Conservation (phyloP, 148 eudicot species). For the Fagopyrum tataricum region DNA sequence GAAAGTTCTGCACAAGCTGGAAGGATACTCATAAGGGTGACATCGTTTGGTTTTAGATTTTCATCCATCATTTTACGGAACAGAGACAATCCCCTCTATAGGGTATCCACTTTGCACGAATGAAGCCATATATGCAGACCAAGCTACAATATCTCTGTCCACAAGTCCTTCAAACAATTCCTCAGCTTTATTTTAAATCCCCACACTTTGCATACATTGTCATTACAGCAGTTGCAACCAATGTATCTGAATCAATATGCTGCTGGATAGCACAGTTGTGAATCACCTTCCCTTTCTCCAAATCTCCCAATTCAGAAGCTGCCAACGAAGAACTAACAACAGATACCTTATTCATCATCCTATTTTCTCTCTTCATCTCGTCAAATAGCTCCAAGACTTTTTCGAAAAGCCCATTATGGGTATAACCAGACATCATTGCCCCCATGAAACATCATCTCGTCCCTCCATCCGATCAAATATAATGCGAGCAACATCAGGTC, state of each 20-base stretch:
- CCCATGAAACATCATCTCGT: slow-evolving; percentile 61
- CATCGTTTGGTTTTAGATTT: slow-evolving; percentile 41
- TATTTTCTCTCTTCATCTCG: slow-evolving; percentile 29
- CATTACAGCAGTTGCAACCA: slow-evolving; percentile 58
- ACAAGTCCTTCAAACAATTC: slow-evolving; percentile 37
- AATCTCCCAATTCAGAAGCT: slow-evolving; percentile 53
- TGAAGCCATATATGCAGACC: slow-evolving; percentile 66
- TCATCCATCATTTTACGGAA: slow-evolving; percentile 51
- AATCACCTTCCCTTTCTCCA: slow-evolving; percentile 48
- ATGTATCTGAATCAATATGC: slow-evolving; percentile 34
- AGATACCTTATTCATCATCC: slow-evolving; percentile 48
- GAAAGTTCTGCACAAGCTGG: slow-evolving; percentile 56
- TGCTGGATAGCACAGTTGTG: slow-evolving; percentile 38
- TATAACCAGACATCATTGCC: slow-evolving; percentile 69
- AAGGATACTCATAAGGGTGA: slow-evolving; percentile 53
- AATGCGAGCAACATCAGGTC: slow-evolving; percentile 24
- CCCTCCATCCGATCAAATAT: slow-evolving; percentile 42
- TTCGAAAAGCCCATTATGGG: slow-evolving; percentile 32
- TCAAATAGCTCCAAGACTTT: slow-evolving; percentile 52
- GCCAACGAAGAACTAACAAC: slow-evolving; percentile 54
- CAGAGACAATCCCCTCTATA: slow-evolving; percentile 42
- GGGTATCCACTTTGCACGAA: slow-evolving; percentile 48
- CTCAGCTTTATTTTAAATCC: slow-evolving; percentile 37
- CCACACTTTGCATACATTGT: slow-evolving; percentile 74
- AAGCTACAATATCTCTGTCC: slow-evolving; percentile 58